These are phyloP conservation scores for Ophiobolus disseminans DNA, from an alignment of 2,329 filamentous ascomycete genomes.

Conservation along the genomic window DNA sequence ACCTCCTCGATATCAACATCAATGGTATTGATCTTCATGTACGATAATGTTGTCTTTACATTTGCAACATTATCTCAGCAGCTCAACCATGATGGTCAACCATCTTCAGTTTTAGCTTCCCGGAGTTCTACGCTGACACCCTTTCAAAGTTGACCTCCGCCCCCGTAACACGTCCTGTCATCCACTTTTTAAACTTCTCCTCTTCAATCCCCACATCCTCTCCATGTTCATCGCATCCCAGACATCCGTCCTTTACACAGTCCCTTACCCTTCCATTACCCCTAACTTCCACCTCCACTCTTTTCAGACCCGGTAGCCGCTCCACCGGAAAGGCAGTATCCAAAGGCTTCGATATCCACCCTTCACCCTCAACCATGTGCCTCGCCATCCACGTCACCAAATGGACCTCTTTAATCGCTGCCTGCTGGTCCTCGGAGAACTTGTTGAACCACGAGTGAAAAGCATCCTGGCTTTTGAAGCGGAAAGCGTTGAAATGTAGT, in stretches of 20 bases:
- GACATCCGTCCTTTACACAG: neutral
- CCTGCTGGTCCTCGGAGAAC: neutral
- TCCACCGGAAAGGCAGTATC: neutral
- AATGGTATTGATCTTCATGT: too few relatives aligned
- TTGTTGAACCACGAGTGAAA: neutral
- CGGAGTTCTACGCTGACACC: too few relatives aligned
- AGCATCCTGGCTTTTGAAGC: slow-evolving; percentile 1
- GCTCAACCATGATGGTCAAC: too few relatives aligned
- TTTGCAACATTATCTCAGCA: too few relatives aligned
- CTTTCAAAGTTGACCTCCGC: too few relatives aligned
- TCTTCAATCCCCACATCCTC: neutral
- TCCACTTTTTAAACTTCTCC: neutral
- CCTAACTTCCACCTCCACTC: slow-evolving; percentile 2
- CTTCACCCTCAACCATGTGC: slow-evolving; percentile 1
- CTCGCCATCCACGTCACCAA: slow-evolving; percentile 5
- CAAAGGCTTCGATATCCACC: neutral
- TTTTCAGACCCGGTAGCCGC: neutral
- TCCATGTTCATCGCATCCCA: neutral
- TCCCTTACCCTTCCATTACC: neutral
- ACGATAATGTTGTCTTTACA: too few relatives aligned
- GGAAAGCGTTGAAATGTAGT: slow-evolving; percentile 3
- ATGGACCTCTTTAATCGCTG: neutral
- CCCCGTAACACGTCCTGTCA: too few relatives aligned
- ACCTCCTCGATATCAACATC: too few relatives aligned
- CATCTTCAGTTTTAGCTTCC: too few relatives aligned